A percentile compares a stretch with the other conserved stretches of the same genome.
Evolutionary conservation across 2,329 filamentous ascomycete species (phyloP).

Genomic region (Ilyonectria sp.): DNA sequence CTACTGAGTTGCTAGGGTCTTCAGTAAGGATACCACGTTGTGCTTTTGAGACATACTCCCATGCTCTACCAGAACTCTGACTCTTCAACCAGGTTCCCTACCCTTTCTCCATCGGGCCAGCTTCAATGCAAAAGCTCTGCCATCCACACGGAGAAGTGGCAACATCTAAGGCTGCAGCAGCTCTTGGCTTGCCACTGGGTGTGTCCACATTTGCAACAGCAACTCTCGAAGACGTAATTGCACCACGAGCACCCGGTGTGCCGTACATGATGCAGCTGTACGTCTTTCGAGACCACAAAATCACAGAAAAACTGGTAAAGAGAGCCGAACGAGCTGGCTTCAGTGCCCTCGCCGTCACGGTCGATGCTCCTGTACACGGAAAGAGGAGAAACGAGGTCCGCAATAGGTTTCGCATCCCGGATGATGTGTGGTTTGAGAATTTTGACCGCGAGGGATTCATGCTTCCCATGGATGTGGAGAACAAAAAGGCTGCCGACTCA

Average conservation of each 20-base stretch:
- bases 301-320: constrained; percentile 23
- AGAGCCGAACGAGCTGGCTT: constrained; percentile 23
- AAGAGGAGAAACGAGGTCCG: constrained; percentile 30
- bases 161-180: constrained; percentile 27
- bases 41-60: too few relatives aligned
- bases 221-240: constrained; percentile 25
- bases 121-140: constrained; percentile 29
- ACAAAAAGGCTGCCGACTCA: constrained; percentile 18
- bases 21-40: neutral
- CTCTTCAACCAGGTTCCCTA: constrained; percentile 6
- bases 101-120: constrained; percentile 27
- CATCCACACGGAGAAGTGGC: constrained; percentile 24
- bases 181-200: constrained; percentile 11
- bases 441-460: constrained; percentile 27
- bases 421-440: constrained; percentile 30
- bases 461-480: constrained; percentile 32
- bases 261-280: constrained; percentile 28
- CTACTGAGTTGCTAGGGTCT: constrained; percentile 17
- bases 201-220: constrained; percentile 27
- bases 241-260: neutral
- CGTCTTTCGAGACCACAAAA: constrained; percentile 18
- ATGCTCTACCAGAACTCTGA: too few relatives aligned
- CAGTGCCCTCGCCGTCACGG: constrained; percentile 18
- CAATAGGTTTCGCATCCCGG: constrained; percentile 24
- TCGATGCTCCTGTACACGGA: constrained; percentile 25